A percentile compares a stretch with the other conserved stretches of the same genome.
Conservation (phyloP, 2,329 filamentous ascomycete species). For the Ophiostoma novo-ulmi region DNA sequence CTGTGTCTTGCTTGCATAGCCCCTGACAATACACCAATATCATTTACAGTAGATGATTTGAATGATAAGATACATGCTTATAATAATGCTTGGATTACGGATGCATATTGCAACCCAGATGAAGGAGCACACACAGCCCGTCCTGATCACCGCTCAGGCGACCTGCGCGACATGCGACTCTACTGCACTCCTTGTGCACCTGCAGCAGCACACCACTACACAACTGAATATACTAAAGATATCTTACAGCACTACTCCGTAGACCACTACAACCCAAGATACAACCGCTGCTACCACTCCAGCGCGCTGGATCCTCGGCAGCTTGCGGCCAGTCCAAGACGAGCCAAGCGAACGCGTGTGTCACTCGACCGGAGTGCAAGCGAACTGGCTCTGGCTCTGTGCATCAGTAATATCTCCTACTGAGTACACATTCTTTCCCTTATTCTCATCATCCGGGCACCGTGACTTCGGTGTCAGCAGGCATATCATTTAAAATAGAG, state of each 20-base stretch:
- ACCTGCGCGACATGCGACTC: neutral
- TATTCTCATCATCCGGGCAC: neutral
- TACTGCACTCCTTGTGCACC: neutral
- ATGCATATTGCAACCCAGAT: too few species aligned
- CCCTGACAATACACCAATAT: too few species aligned
- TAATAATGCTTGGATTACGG: too few species aligned
- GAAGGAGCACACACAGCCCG: too few species aligned
- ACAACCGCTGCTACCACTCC: neutral
- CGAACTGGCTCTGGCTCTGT: neutral
- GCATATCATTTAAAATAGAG: neutral
- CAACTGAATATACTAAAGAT: neutral
- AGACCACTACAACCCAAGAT: neutral
- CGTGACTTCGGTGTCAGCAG: neutral
- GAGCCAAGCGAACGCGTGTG: slow-evolving; percentile 23
- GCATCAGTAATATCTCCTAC: too few species aligned
- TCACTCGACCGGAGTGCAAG: slow-evolving; percentile 17
- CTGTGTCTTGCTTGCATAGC: too few species aligned
- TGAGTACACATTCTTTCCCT: neutral
- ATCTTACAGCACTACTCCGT: neutral
- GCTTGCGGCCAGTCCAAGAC: slow-evolving; percentile 17
- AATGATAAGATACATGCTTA: too few species aligned
- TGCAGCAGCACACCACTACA: slow-evolving; percentile 8
- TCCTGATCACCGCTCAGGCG: neutral
- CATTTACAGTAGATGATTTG: too few species aligned
- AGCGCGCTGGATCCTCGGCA: neutral